A percentile compares a stretch with the other conserved stretches of the same genome.
phyloP scores from a whole-genome alignment of 2,329 filamentous ascomycete species.

The Tolypocladium nubicola region DNA sequence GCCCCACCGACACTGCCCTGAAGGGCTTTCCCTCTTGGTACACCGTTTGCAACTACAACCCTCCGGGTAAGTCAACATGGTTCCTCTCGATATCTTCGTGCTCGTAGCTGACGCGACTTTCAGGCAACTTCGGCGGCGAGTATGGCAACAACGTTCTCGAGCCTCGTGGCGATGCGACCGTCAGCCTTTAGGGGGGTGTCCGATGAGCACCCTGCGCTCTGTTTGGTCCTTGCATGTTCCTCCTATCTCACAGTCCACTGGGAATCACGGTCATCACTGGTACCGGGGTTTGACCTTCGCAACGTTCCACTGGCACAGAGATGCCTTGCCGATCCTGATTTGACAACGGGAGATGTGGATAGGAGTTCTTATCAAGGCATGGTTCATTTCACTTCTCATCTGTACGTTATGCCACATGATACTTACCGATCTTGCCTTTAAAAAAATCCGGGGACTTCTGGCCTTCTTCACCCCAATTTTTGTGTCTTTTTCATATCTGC shows the following conservation, averaged over 20 bases:
- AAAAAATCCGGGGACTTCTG: constrained; percentile 4
- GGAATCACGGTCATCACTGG: not conserved
- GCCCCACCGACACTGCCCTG: constrained; percentile 37
- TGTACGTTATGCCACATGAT: constrained; percentile 24
- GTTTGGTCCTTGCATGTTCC: not conserved
- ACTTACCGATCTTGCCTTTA: constrained; percentile 20
- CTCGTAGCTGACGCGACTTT: not conserved
- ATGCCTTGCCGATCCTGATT: not conserved
- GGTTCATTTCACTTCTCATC: constrained; percentile 19
- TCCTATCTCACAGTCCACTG: not conserved
- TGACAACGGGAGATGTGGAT: constrained; percentile 1
- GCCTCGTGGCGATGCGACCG: constrained; percentile 18
- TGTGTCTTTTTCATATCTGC: constrained; percentile 1
- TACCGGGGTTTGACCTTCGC: not conserved
- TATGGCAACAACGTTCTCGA: constrained; percentile 39
- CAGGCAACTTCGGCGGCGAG: constrained; percentile 41
- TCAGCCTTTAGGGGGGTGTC: constrained; percentile 14
- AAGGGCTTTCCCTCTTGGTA: constrained; percentile 47
- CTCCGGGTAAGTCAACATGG: constrained; percentile 47
- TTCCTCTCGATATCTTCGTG: not conserved
- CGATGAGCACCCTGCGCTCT: not conserved
- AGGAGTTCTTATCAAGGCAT: not conserved
- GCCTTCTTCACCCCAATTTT: constrained; percentile 2
- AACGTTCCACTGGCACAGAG: not conserved
- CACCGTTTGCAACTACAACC: constrained; percentile 83